These are phyloP conservation scores for Globisporangium emineosum DNA, from an alignment of 352 stramenopile genomes.

Conservation along the genomic window DNA sequence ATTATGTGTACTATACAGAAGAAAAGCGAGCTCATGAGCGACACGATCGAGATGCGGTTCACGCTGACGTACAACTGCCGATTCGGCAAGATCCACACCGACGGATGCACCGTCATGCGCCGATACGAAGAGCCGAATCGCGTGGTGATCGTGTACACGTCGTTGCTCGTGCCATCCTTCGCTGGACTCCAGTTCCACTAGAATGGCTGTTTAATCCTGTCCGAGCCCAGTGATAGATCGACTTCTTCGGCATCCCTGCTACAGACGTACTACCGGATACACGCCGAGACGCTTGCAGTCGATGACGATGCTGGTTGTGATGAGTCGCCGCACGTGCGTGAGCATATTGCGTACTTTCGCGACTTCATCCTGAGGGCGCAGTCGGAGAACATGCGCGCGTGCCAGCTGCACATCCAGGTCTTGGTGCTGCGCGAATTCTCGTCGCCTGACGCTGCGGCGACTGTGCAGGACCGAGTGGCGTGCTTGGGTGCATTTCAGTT, in stretches of 20 bases:
- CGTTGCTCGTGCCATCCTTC: background rate
- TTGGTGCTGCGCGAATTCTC: background rate
- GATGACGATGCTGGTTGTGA: too few species aligned
- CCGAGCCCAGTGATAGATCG: background rate
- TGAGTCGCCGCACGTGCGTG: background rate
- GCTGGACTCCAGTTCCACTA: slow-evolving; percentile 9
- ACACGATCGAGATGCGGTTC: background rate
- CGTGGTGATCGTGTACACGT: slow-evolving; percentile 10
- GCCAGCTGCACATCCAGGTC: background rate
- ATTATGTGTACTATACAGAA: background rate
- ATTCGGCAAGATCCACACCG: background rate
- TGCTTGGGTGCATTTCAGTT: too few species aligned
- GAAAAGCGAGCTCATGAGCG: background rate
- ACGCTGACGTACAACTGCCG: slow-evolving; percentile 2
- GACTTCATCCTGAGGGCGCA: background rate
- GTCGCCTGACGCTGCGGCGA: too few species aligned
- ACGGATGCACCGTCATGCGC: background rate
- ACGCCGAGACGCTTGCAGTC: background rate
- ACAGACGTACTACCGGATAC: slow-evolving; percentile 7
- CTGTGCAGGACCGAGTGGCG: too few species aligned
- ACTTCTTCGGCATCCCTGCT: slow-evolving; percentile 1
- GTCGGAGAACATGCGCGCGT: slow-evolving; percentile 2
- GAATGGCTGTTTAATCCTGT: slow-evolving; percentile 10
- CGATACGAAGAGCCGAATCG: slow-evolving; percentile 11
- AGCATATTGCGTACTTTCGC: background rate